Base-by-base conservation (phyloP, 1,284 basidiomycete genomes). In the Rhodofomes roseus region DNA sequence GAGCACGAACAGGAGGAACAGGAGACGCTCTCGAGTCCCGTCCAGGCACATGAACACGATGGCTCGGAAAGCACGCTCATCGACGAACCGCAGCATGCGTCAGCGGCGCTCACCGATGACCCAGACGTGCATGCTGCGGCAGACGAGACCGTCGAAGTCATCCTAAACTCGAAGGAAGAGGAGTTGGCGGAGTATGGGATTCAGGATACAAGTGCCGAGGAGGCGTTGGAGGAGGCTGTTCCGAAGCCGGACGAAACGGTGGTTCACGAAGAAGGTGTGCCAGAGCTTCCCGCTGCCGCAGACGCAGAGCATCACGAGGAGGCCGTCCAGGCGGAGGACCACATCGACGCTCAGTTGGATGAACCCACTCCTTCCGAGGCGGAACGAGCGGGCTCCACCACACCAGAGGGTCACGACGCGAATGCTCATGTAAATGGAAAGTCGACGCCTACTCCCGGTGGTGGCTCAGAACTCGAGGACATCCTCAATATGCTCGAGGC, bases 401-500 rank as follows among this genome's bases (percentile, higher is more conserved):
- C 48, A 9, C 27, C 44, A 27, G 57, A 55, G 25, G 51, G n/a
- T 16, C 48, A 53, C n/a, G 50, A 36, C 2, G 40, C 18, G 12
- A 4, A 44, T 27, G 18, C 44, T 18, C 40, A 57, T 36, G 67
- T 54, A 44, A 65, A 63, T 37, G 64, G 54, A 5, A 68, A 65
- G 46, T 60, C 70, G 18, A 56, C 53, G n/a, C 58, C 58, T 3
- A 58, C 57, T 20, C 57, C 51, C 20, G 31, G 31, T 18, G 39
- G 18, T 5, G 77, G 70, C 16, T 66, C 72, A 54, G 80, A 87
- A 31, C 76, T 87, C 31, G 88, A 83, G 68, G 81, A 83, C 58
- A 83, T 89, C 56, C 83, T 90, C 63, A 83, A 80, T 64, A 76
- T 89, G 64, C 80, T 89, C 12, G 84, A 90, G 71, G 70, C 76